Conservation (phyloP, 2,329 filamentous ascomycete genomes). For the Neopestalotiopsis rosae region DNA sequence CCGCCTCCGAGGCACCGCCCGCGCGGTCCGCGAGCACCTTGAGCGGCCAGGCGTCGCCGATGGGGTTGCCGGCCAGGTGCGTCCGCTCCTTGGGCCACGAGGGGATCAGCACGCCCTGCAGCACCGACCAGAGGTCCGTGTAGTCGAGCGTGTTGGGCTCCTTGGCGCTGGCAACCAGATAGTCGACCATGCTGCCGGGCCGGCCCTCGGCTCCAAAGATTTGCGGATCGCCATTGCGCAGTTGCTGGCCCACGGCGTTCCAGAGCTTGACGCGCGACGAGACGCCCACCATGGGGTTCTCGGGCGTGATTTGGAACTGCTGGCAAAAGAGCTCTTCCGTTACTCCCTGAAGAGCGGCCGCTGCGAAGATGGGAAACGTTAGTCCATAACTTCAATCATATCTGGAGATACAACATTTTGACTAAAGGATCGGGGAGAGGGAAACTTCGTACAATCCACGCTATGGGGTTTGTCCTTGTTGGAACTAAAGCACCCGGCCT, state of each 20-base stretch:
- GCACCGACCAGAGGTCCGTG: conserved; percentile 44
- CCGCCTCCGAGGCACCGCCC: conserved; percentile 59
- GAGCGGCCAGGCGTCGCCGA: conserved; percentile 58
- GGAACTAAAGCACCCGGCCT: background rate
- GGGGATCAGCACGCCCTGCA: conserved; percentile 52
- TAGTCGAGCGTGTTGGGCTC: conserved; percentile 41
- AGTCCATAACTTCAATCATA: background rate
- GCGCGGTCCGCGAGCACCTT: conserved; percentile 30
- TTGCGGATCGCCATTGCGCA: conserved; percentile 38
- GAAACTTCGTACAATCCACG: conserved; percentile 15
- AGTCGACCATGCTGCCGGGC: conserved; percentile 54
- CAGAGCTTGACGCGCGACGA: conserved; percentile 47
- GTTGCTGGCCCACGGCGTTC: conserved; percentile 46
- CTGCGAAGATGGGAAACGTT: background rate
- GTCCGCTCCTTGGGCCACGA: conserved; percentile 60
- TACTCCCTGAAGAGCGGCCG: conserved; percentile 39
- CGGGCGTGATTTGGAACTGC: conserved; percentile 48
- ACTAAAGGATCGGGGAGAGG: background rate
- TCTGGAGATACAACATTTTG: too few species aligned
- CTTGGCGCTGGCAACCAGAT: conserved; percentile 38
- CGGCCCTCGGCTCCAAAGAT: conserved; percentile 49
- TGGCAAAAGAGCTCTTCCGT: conserved; percentile 38
- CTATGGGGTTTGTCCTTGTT: conserved; percentile 6
- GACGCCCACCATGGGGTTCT: conserved; percentile 53
- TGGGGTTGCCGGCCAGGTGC: conserved; percentile 43